Evolutionary conservation across 1,284 basidiomycete genomes (phyloP), one percentile per base, ranked within the genome.

Genomic region (Tremellales sp.): DNA sequence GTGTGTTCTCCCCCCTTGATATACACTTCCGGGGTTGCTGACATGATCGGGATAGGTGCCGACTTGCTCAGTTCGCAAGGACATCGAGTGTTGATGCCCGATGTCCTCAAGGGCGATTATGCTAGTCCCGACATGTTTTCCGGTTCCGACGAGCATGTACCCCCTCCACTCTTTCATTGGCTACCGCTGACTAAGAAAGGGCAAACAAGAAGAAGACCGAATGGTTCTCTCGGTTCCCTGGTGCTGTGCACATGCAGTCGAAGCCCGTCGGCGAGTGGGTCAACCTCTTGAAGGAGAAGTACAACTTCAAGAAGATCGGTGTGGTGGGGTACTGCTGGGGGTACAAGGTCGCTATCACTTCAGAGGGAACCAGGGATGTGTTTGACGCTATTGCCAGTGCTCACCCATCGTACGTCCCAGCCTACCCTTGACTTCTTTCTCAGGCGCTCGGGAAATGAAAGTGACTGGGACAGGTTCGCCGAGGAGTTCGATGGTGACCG

Each of bases 301-400:
- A 73, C 26, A 59, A 60, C 23, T 40, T 25, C 43, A 35, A 55
- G 15, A 72, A 67, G 51, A 49, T 77, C 45, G 76, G 68, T 19
- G 50, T 65, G 6, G 57, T 72, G 45, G 76, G 77, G 25, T 72
- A 62, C 64, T 78, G 77, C 65, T 74, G 73, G 68, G 69, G 70
- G 43, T 70, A 60, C 54, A 72, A 73, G 58, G 61, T 58, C n/a
- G 41, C 57, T 13, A 52, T 64, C 3, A 29, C 49, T 5, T 46
- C 56, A 24, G 54, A 61, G 48, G 56, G 51, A 13, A 48, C 51
- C 27, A 13, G 33, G 33, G 56, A 56, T 23, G 48, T 55, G 11
- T 59, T 66, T 37, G 54, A 60, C 10, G 68, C 65, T 21, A 54
- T 73, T 17, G 64, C 67, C n/a, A 50, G 57, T 24, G 46, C 45